phyloP scores from a whole-genome alignment of 805 yeast species.

The Candida insectalens region DNA sequence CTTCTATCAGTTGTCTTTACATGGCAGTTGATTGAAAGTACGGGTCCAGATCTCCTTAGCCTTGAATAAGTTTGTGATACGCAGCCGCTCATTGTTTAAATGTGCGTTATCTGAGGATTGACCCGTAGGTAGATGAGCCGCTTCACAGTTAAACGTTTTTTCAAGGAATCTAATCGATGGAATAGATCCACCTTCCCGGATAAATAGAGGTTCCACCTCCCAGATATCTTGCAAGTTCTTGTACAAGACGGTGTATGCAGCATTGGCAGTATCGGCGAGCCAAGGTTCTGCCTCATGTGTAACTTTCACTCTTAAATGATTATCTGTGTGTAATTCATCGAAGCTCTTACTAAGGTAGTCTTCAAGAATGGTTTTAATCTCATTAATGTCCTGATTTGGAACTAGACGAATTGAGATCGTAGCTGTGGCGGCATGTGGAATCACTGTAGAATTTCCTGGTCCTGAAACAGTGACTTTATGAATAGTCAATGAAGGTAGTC shows the following conservation, averaged over 20 bases:
- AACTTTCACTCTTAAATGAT: constrained; percentile 49
- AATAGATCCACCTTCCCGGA: constrained; percentile 95
- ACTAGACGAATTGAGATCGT: constrained; percentile 78
- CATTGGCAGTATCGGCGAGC: constrained; percentile 80
- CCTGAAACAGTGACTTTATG: constrained; percentile 84
- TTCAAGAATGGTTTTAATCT: constrained; percentile 42
- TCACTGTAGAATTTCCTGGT: constrained; percentile 82
- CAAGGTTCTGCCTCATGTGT: constrained; percentile 91
- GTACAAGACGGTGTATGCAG: constrained; percentile 58
- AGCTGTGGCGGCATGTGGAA: constrained; percentile 73
- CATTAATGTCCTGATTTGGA: constrained; percentile 70
- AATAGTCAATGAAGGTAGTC: constrained; percentile 79
- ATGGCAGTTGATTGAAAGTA: constrained; percentile 35
- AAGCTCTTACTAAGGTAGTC: constrained; percentile 40
- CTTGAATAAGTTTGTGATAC: constrained; percentile 70
- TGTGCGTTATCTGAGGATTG: constrained; percentile 94
- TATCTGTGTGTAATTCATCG: constrained; percentile 41
- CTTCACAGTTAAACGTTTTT: constrained; percentile 73
- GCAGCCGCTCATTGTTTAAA: constrained; percentile 73
- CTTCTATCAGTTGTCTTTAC: constrained; percentile 3
- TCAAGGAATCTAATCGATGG: constrained; percentile 85
- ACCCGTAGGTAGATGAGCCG: constrained; percentile 95
- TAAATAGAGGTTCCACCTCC: constrained; percentile 73
- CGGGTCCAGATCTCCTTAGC: constrained; percentile 55
- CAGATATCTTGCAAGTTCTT: constrained; percentile 60